These are phyloP conservation scores for Colletotrichum lentis DNA, from an alignment of 2,329 filamentous ascomycete genomes.

Conservation along the genomic window DNA sequence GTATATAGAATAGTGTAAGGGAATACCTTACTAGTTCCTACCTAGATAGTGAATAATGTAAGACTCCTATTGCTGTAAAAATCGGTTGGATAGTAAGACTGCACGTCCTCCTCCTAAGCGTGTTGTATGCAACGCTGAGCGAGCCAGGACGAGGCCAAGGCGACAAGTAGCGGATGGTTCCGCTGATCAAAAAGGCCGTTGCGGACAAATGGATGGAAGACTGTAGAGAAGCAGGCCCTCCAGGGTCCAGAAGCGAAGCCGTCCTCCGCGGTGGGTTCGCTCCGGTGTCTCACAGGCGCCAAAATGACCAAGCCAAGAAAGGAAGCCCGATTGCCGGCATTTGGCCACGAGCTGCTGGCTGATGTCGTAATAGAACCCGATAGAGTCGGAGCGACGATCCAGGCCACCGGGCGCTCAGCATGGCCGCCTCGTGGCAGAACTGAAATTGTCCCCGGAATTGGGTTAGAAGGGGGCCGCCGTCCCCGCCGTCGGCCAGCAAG, in stretches of 20 bases:
- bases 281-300: not conserved
- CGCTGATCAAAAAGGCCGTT: too few species aligned
- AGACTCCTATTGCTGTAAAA: too few species aligned
- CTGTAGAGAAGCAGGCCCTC: too few species aligned
- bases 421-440: conserved; percentile 35
- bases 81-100: too few species aligned
- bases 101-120: too few species aligned
- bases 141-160: too few species aligned
- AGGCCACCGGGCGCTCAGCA: conserved; percentile 23
- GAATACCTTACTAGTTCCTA: too few species aligned
- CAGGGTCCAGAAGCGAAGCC: not conserved
- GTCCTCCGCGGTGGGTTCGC: not conserved
- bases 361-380: not conserved
- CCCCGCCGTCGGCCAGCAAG: conserved; percentile 23
- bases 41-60: too few species aligned
- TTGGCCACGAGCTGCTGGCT: conserved; percentile 11
- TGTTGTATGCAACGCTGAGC: too few species aligned
- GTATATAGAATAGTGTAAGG: too few species aligned
- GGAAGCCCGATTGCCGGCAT: conserved; percentile 8
- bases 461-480: conserved; percentile 10
- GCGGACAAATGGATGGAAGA: not conserved
- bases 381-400: conserved; percentile 10
- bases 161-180: too few species aligned
- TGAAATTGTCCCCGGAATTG: conserved; percentile 16
- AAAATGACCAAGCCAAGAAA: not conserved